Evolutionary conservation across 768 basidiomycete species (phyloP).

Genomic region (Serendipita indica): DNA sequence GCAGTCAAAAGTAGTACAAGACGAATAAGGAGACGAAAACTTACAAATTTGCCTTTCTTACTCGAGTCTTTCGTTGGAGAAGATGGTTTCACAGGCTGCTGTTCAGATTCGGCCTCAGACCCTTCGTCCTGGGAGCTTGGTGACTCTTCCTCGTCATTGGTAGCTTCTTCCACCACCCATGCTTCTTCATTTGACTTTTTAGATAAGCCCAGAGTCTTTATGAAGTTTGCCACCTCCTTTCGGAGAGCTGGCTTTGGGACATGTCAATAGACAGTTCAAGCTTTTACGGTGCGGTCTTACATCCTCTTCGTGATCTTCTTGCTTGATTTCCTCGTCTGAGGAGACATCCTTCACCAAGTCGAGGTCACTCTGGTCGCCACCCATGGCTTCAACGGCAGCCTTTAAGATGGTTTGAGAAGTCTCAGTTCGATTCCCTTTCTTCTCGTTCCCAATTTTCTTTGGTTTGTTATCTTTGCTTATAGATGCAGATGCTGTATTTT

Average conservation of each 20-base stretch:
- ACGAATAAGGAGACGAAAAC: not conserved
- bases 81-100: not conserved
- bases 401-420: no score
- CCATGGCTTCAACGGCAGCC: slow-evolving; percentile 28
- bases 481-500: not conserved
- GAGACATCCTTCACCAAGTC: slow-evolving; percentile 28
- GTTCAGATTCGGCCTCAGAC: not conserved
- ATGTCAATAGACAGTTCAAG: not conserved
- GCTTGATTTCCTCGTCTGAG: slow-evolving; percentile 20
- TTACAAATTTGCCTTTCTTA: not conserved
- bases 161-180: not conserved
- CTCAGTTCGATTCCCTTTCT: not conserved
- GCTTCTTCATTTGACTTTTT: not conserved
- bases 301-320: slow-evolving; percentile 17
- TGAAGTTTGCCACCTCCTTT: slow-evolving; percentile 34
- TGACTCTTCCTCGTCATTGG: slow-evolving; percentile 15
- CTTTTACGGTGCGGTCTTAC: slow-evolving; percentile 11
- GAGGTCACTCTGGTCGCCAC: slow-evolving; percentile 35
- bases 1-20: not conserved
- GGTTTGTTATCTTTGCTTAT: not conserved
- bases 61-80: not conserved
- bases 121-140: slow-evolving; percentile 12
- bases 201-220: slow-evolving; percentile 23
- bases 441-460: not conserved
- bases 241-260: slow-evolving; percentile 26